These are phyloP conservation scores for Herpetospermum pedunculosum DNA, from an alignment of 306 rosid genomes.

Conservation along the genomic window DNA sequence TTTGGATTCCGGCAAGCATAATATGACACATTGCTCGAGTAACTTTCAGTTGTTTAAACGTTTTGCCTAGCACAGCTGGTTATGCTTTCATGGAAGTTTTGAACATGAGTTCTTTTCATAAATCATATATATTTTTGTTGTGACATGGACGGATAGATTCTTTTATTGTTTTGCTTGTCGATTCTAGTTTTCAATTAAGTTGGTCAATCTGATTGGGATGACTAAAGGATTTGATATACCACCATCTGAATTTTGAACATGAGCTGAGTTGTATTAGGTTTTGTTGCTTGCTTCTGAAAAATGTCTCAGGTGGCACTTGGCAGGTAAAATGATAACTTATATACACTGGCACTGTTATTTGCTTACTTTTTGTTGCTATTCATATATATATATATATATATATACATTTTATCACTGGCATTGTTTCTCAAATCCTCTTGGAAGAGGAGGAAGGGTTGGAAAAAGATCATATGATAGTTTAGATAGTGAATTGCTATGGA, in stretches of 20 bases:
- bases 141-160: background rate
- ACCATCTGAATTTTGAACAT: background rate
- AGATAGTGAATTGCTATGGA: background rate
- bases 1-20: slow-evolving; percentile 4
- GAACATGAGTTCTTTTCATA: background rate
- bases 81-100: background rate
- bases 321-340: background rate
- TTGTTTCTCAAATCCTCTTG: too few species aligned
- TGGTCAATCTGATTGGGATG: background rate
- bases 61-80: background rate
- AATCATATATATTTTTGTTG: background rate
- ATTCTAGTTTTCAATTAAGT: background rate
- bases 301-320: background rate
- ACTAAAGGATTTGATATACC: background rate
- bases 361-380: too few species aligned
- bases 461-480: background rate
- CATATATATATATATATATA: too few species aligned
- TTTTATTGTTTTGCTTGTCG: background rate
- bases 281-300: background rate
- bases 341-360: too few species aligned
- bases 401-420: too few species aligned
- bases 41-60: background rate
- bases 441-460: too few species aligned
- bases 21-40: slow-evolving; percentile 4
- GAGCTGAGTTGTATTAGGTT: background rate